Evolutionary conservation across 108 stramenopile species (phyloP).

Genomic region (Epithemia pelagica): DNA sequence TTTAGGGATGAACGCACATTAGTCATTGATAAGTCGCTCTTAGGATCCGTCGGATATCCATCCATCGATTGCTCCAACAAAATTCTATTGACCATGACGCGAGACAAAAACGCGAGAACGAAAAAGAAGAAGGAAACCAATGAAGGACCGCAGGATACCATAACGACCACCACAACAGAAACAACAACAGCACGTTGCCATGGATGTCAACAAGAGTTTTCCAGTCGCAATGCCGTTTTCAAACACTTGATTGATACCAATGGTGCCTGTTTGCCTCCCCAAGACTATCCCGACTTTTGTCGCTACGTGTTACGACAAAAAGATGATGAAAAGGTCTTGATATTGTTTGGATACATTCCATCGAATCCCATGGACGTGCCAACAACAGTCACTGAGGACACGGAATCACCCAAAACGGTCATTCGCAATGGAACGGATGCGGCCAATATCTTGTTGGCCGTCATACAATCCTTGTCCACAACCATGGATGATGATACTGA

Average conservation of each 20-base stretch:
- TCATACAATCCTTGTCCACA: constrained; percentile 19
- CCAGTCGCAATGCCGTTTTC: constrained; percentile 59
- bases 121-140: too few species aligned
- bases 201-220: constrained; percentile 51
- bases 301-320: constrained; percentile 28
- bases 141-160: too few species aligned
- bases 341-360: constrained; percentile 70
- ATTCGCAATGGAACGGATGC: constrained; percentile 49
- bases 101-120: too few species aligned
- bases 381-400: not conserved
- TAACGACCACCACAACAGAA: not conserved
- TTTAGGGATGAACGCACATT: too few species aligned
- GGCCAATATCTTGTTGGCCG: constrained; percentile 42
- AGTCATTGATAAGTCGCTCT: too few species aligned
- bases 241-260: constrained; percentile 52
- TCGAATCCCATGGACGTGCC: constrained; percentile 15
- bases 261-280: constrained; percentile 49
- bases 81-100: too few species aligned
- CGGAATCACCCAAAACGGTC: not conserved
- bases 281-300: constrained; percentile 44
- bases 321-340: constrained; percentile 46
- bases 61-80: too few species aligned
- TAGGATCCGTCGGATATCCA: too few species aligned
- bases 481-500: not conserved
- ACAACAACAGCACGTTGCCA: constrained; percentile 19